Conservation (phyloP, 306 rosid species). For the Corylus americana region DNA sequence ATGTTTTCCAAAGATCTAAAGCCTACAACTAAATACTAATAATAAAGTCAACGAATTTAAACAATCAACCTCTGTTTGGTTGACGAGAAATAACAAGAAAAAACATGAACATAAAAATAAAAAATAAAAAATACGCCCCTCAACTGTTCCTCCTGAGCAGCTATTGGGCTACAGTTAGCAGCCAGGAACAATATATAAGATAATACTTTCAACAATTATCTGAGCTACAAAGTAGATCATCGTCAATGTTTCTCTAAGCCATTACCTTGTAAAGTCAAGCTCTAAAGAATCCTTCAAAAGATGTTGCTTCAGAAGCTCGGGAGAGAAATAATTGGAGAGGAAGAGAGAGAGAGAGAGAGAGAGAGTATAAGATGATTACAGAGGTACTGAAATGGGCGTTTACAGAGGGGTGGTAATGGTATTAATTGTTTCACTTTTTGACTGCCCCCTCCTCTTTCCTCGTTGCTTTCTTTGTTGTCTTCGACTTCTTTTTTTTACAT, state of each 20-base stretch:
- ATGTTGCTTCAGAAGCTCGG: background rate
- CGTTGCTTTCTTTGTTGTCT: no score
- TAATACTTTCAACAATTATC: no score
- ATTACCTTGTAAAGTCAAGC: background rate
- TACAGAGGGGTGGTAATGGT: background rate
- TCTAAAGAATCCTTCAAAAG: background rate
- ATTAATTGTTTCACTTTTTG: no score
- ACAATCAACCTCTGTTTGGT: background rate
- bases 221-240: background rate
- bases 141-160: background rate
- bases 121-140: no score
- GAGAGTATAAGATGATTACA: background rate
- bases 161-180: background rate
- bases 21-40: background rate
- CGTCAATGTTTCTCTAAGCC: background rate
- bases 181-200: no score
- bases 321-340: background rate
- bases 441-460: no score
- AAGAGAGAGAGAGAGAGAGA: background rate
- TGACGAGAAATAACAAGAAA: background rate
- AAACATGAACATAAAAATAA: background rate
- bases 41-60: background rate
- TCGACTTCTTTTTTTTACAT: no score
- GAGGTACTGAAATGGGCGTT: background rate
- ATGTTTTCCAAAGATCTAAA: slow-evolving; percentile 3